These are phyloP conservation scores for Exophiala calicioides DNA, from an alignment of 2,329 filamentous ascomycete genomes.

Conservation along the genomic window DNA sequence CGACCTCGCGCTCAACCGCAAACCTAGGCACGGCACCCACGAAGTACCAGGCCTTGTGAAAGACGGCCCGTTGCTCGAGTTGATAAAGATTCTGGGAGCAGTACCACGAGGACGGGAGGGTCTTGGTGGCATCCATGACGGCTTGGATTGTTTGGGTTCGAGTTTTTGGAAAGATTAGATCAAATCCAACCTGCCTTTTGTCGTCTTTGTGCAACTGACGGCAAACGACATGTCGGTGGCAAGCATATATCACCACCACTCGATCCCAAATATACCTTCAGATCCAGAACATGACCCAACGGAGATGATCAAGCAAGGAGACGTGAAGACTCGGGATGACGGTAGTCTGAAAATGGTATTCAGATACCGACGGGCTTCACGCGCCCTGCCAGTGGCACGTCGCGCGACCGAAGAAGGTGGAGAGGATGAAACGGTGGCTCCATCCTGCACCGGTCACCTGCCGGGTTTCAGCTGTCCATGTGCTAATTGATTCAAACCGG, in stretches of 20 bases:
- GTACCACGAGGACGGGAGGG: constrained; percentile 57
- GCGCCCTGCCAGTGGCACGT: neutral
- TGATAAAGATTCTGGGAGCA: constrained; percentile 52
- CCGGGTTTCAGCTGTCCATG: no score
- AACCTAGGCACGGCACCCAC: constrained; percentile 56
- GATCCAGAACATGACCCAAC: neutral
- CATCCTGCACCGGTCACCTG: no score
- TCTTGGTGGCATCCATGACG: constrained; percentile 33
- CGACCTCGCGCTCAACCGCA: constrained; percentile 42
- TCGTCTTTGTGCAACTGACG: no score
- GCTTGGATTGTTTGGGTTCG: neutral
- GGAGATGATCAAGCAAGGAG: neutral
- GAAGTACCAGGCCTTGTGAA: constrained; percentile 56
- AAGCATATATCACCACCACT: no score
- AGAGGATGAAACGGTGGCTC: no score
- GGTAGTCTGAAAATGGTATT: constrained; percentile 21
- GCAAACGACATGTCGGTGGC: no score
- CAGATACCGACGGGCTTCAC: constrained; percentile 19
- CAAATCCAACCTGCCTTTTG: no score
- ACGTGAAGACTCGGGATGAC: neutral
- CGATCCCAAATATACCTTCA: constrained; percentile 1
- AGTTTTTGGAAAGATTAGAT: neutral
- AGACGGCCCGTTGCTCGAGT: constrained; percentile 52
- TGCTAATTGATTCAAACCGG: constrained; percentile 1
- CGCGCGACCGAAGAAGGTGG: neutral